Conservation (phyloP, 371 early-diverging fungal species). For the Massospora cicadina region DNA sequence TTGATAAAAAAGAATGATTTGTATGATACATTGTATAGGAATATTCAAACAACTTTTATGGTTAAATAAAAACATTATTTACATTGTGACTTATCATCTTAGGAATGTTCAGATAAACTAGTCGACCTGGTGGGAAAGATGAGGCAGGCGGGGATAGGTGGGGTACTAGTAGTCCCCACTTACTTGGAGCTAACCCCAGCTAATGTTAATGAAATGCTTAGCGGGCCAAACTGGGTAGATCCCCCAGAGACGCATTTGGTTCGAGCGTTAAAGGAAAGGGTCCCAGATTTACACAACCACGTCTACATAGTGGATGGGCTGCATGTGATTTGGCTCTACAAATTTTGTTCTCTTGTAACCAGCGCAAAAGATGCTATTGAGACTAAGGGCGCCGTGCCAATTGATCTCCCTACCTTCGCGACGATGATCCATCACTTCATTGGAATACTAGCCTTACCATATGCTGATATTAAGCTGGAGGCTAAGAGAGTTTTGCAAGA, state of each 20-base stretch:
- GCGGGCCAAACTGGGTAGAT: not conserved
- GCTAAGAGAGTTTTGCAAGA: not conserved
- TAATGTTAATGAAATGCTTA: not conserved
- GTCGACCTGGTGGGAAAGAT: not conserved
- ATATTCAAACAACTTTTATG: not conserved
- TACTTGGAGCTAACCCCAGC: not conserved
- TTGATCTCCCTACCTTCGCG: not conserved
- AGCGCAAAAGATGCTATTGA: not conserved
- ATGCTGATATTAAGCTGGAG: not conserved
- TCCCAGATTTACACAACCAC: not conserved
- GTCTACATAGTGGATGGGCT: constrained; percentile 2
- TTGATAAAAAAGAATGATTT: not conserved
- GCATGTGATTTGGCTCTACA: not conserved
- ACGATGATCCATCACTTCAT: not conserved
- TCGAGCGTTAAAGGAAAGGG: not conserved
- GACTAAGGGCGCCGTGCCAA: not conserved
- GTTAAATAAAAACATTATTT: not conserved
- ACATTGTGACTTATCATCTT: no score
- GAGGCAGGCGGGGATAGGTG: not conserved
- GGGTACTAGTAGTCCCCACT: not conserved
- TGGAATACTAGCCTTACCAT: not conserved
- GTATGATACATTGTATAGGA: not conserved
- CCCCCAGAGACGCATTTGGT: not conserved
- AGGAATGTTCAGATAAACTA: not conserved
- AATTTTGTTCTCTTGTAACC: not conserved